Conservation (phyloP, 495 filamentous ascomycete species). For the Penicillium roqueforti region DNA sequence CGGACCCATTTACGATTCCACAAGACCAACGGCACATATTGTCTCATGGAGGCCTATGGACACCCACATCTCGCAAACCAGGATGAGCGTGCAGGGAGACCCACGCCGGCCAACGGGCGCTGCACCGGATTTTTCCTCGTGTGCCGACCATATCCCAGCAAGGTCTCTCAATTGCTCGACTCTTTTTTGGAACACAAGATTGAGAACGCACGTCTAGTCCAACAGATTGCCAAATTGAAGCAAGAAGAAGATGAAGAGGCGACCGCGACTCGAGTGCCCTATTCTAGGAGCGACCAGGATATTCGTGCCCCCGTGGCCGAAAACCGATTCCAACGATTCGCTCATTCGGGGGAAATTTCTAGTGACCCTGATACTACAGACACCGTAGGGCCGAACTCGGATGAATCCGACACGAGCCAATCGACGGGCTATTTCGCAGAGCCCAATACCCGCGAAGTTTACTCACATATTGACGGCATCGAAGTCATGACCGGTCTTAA, state of each 20-base stretch:
- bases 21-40: conserved; percentile 67
- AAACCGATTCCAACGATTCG: background rate
- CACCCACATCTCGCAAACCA: conserved; percentile 85
- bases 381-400: conserved; percentile 57
- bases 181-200: conserved; percentile 97
- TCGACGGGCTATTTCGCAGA: conserved; percentile 64
- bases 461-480: conserved; percentile 78
- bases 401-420: conserved; percentile 65
- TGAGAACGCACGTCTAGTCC: conserved; percentile 84
- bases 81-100: conserved; percentile 29
- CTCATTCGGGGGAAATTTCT: conserved; percentile 2
- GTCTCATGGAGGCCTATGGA: conserved; percentile 83
- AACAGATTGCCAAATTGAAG: conserved; percentile 78
- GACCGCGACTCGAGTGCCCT: conserved; percentile 29
- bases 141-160: conserved; percentile 85
- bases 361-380: conserved; percentile 38
- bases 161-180: conserved; percentile 77
- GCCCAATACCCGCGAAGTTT: conserved; percentile 71
- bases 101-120: conserved; percentile 56
- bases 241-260: conserved; percentile 81
- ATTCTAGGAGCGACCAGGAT: conserved; percentile 8
- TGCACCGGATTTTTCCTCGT: conserved; percentile 94
- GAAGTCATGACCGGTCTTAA: conserved; percentile 90
- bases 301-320: background rate
- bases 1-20: conserved; percentile 88